Conservation (phyloP, 2,329 filamentous ascomycete species). For the Grosmannia huntii region DNA sequence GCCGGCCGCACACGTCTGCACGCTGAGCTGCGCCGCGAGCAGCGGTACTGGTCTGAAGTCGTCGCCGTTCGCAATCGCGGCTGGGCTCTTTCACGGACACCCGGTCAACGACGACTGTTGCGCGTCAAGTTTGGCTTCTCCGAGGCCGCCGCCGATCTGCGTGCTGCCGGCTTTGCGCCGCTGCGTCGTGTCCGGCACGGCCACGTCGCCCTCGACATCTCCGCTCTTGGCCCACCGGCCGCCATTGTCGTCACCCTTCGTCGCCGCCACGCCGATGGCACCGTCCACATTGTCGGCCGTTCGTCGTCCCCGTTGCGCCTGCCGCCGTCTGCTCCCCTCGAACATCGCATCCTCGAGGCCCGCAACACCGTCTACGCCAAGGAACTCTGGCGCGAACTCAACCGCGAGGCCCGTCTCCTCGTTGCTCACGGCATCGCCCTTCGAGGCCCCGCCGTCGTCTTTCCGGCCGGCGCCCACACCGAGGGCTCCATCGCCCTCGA, state of each 20-base stretch:
- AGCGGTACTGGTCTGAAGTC: slow-evolving; percentile 80
- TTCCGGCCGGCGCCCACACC: slow-evolving; percentile 38
- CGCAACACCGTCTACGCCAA: slow-evolving; percentile 70
- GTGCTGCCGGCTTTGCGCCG: slow-evolving; percentile 65
- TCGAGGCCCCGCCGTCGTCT: slow-evolving; percentile 43
- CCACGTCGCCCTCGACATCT: slow-evolving; percentile 57
- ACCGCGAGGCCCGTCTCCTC: slow-evolving; percentile 64
- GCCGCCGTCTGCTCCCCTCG: slow-evolving; percentile 45
- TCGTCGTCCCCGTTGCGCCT: slow-evolving; percentile 38
- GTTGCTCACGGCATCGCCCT: slow-evolving; percentile 58
- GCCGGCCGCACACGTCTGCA: slow-evolving; percentile 60
- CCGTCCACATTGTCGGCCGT: slow-evolving; percentile 45
- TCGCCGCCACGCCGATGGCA: slow-evolving; percentile 23
- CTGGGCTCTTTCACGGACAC: slow-evolving; percentile 74
- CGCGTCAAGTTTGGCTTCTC: slow-evolving; percentile 84
- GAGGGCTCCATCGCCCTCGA: slow-evolving; percentile 57
- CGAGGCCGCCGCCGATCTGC: slow-evolving; percentile 52
- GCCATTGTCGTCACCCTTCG: slow-evolving; percentile 8
- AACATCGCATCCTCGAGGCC: slow-evolving; percentile 59
- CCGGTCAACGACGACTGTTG: slow-evolving; percentile 58
- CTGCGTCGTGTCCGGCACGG: slow-evolving; percentile 65
- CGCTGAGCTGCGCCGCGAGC: slow-evolving; percentile 66
- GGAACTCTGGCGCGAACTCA: slow-evolving; percentile 84
- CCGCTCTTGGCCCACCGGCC: slow-evolving; percentile 32
- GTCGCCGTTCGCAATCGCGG: slow-evolving; percentile 68